A percentile compares a stretch with the other conserved stretches of the same genome.
These are phyloP conservation scores for Rubus parviflorus DNA, from an alignment of 306 rosid genomes.

Conservation along the genomic window DNA sequence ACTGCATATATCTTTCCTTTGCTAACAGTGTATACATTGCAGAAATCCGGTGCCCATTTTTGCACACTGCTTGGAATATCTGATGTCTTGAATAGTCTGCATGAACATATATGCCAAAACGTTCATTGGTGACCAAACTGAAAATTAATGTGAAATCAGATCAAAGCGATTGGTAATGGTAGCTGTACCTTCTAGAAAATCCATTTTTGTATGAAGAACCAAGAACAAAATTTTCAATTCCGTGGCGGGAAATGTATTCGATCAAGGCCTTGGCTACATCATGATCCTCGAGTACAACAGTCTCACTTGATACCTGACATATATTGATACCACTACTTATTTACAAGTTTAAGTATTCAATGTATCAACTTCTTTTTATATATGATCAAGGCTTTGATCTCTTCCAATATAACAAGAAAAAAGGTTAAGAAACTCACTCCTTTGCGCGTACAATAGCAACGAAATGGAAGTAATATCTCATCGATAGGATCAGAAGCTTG, in stretches of 20 bases:
- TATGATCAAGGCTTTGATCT: neutral
- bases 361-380: neutral
- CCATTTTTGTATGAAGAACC: constrained; percentile 40
- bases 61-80: constrained; percentile 29
- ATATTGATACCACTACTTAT: neutral
- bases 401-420: neutral
- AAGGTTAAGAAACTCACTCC: constrained; percentile 15
- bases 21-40: constrained; percentile 31
- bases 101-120: too few relatives aligned
- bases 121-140: neutral
- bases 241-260: constrained; percentile 24
- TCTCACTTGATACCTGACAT: constrained; percentile 40
- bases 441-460: constrained; percentile 34
- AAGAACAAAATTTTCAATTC: constrained; percentile 28
- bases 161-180: neutral
- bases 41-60: constrained; percentile 37
- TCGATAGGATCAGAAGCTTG: constrained; percentile 2
- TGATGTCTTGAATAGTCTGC: constrained; percentile 38
- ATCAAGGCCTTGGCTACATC: constrained; percentile 37
- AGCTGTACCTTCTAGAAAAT: constrained; percentile 20
- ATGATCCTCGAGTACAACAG: constrained; percentile 28
- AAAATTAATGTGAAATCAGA: neutral
- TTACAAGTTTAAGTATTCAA: neutral
- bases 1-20: constrained; percentile 31
- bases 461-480: constrained; percentile 30